Evolutionary conservation across 257 asterid species (phyloP).

Genomic region (Paraleonurus japonicus): DNA sequence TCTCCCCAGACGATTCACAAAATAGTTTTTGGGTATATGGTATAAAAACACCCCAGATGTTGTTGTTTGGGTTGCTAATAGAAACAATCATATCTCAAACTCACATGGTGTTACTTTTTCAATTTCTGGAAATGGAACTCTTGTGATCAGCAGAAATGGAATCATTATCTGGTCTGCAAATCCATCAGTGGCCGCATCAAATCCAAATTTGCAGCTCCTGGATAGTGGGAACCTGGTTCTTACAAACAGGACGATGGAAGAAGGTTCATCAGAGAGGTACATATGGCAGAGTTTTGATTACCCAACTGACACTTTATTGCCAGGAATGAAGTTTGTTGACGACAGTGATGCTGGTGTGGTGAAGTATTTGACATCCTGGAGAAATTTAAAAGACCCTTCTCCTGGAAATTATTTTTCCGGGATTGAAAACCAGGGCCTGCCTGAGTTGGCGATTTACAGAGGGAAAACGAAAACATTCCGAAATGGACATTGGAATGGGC

Average conservation of each 20-base stretch:
- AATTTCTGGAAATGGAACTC: too few species aligned
- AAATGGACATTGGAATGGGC: slow-evolving; percentile 39
- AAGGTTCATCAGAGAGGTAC: too few species aligned
- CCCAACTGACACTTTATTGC: slow-evolving; percentile 18
- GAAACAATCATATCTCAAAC: too few species aligned
- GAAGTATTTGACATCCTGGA: slow-evolving; percentile 39
- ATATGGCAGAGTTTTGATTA: slow-evolving; percentile 25
- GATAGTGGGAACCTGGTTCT: slow-evolving; percentile 26
- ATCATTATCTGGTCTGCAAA: too few species aligned
- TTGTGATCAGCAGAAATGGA: too few species aligned
- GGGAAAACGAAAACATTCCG: slow-evolving; percentile 2
- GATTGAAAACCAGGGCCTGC: slow-evolving; percentile 24
- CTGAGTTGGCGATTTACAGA: slow-evolving; percentile 21
- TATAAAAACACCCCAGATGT: too few species aligned
- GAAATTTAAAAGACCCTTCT: slow-evolving; percentile 36
- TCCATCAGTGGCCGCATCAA: not conserved
- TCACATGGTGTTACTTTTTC: too few species aligned
- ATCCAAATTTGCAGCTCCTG: not conserved
- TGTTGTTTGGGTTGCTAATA: too few species aligned
- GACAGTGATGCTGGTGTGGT: not conserved
- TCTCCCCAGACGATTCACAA: not conserved
- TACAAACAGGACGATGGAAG: not conserved
- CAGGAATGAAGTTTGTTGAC: slow-evolving; percentile 23
- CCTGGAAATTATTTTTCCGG: slow-evolving; percentile 27
- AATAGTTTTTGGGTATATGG: too few species aligned